A percentile compares a stretch with the other conserved stretches of the same genome.
Evolutionary conservation across 352 stramenopile species (phyloP).

Genomic region (Globisporangium irregulare): DNA sequence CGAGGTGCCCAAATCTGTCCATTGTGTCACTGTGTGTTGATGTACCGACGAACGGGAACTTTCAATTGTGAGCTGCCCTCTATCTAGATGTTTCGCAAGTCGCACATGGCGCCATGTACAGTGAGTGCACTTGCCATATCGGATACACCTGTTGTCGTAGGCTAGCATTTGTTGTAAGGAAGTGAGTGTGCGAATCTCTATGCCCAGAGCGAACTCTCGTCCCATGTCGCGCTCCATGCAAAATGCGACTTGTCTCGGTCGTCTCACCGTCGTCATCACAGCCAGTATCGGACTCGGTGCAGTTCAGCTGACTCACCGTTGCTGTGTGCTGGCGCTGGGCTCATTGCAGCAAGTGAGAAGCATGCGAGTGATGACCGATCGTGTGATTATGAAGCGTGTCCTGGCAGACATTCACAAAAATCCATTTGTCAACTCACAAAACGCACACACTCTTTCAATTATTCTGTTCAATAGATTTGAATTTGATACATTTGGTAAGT

Average conservation of each 20-base stretch:
- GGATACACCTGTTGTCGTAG: too few species aligned
- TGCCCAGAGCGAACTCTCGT: not conserved
- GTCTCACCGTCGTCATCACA: not conserved
- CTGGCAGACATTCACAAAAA: not conserved
- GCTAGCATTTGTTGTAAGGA: too few species aligned
- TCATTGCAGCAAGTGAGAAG: not conserved
- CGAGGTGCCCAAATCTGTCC: not conserved
- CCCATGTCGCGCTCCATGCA: not conserved
- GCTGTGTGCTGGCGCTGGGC: too few species aligned
- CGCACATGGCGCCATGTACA: not conserved
- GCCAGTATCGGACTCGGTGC: not conserved
- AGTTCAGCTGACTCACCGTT: not conserved
- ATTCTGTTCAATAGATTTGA: not conserved
- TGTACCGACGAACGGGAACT: not conserved
- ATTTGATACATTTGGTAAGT: not conserved
- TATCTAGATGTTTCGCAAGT: not conserved
- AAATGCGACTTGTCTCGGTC: not conserved
- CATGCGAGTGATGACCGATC: not conserved
- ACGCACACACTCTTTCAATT: not conserved
- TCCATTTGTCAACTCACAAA: not conserved
- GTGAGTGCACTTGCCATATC: not conserved
- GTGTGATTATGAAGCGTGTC: not conserved
- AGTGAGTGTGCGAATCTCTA: too few species aligned
- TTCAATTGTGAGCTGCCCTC: not conserved
- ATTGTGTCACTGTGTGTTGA: not conserved